Percentiles rank a stretch among this genome's conserved stretches.
These are phyloP conservation scores for Puccinia hordei DNA, from an alignment of 1,284 basidiomycete species.

Conservation along the genomic window DNA sequence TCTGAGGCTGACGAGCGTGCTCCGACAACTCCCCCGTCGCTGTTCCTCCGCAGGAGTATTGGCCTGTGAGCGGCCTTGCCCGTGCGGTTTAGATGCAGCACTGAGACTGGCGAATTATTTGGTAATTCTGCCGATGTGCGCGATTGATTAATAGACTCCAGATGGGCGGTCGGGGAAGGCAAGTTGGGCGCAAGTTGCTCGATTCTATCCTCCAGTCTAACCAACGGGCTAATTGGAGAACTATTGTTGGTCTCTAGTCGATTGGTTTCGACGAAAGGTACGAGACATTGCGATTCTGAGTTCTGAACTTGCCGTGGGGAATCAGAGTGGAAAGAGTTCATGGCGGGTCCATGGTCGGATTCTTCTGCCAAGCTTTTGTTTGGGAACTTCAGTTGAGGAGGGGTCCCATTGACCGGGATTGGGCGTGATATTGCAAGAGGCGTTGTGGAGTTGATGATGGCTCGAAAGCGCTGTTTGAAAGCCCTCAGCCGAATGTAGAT, in stretches of 20 bases:
- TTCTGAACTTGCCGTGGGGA: neutral
- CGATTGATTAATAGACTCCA: neutral
- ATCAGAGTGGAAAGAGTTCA: neutral
- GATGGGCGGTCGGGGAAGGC: neutral
- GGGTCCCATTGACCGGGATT: neutral
- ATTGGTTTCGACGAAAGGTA: neutral
- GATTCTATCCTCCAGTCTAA: neutral
- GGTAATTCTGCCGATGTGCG: neutral
- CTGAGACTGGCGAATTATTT: neutral
- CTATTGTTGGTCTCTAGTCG: neutral
- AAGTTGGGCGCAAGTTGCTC: neutral
- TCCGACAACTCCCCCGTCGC: conserved; percentile 29
- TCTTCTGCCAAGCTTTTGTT: neutral
- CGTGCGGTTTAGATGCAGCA: neutral
- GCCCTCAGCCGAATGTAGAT: conserved; percentile 58
- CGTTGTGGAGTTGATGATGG: conserved; percentile 38
- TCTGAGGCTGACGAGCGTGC: neutral
- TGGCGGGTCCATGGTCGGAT: neutral
- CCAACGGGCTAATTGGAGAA: neutral
- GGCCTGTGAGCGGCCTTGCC: neutral
- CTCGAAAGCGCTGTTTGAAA: conserved; percentile 56
- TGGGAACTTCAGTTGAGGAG: neutral
- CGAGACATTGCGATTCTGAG: neutral
- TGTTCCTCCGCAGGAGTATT: conserved; percentile 32
- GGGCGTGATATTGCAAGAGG: neutral